Evolutionary conservation across 176 grass and related monocot genomes (phyloP).

Genomic region (Microstegium vimineum): DNA sequence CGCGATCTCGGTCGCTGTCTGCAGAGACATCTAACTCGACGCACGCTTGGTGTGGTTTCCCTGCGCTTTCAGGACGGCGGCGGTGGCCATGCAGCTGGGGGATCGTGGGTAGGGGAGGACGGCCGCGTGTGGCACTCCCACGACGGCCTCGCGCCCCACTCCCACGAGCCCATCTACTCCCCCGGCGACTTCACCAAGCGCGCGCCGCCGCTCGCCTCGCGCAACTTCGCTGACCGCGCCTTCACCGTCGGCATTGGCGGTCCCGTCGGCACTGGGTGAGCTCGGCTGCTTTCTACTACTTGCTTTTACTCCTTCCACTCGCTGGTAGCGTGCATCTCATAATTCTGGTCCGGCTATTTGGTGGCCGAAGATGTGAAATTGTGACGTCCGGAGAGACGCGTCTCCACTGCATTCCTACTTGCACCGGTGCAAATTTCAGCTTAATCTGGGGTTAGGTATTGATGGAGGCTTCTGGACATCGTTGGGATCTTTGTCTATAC

Average conservation of each 20-base stretch:
- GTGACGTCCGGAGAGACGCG: neutral
- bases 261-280: slow-evolving; percentile 86
- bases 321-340: neutral
- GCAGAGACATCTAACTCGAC: neutral
- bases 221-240: slow-evolving; percentile 76
- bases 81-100: neutral
- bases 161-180: slow-evolving; percentile 96
- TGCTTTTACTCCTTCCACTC: neutral
- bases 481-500: neutral
- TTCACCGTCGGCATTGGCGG: slow-evolving; percentile 97
- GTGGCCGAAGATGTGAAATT: neutral
- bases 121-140: slow-evolving; percentile 87
- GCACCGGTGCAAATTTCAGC: neutral
- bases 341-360: neutral
- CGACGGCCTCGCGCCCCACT: slow-evolving; percentile 91
- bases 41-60: neutral
- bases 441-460: neutral
- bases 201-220: slow-evolving; percentile 52
- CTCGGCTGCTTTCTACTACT: neutral
- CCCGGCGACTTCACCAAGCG: slow-evolving; percentile 91
- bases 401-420: neutral
- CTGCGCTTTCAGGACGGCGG: slow-evolving; percentile 33
- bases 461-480: neutral
- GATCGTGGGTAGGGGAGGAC: slow-evolving; percentile 69
- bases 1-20: neutral